These are phyloP conservation scores for Stentor roeselii DNA, from an alignment of 73 alveolate genomes.

Conservation along the genomic window DNA sequence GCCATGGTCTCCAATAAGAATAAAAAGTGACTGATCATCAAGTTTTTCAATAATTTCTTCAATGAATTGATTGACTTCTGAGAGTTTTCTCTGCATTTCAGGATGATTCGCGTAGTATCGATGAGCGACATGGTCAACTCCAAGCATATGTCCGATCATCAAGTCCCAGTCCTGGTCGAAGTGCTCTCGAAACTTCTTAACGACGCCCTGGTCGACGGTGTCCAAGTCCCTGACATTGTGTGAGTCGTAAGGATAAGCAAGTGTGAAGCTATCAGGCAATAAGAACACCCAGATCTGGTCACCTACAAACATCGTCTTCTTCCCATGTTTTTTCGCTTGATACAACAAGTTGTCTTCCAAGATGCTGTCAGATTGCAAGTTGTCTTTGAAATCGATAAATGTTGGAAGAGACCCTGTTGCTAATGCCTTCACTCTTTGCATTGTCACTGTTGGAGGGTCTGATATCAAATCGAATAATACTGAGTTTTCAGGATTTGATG, in stretches of 20 bases:
- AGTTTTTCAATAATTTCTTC: slow-evolving; percentile 31
- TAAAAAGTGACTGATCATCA: slow-evolving; percentile 44
- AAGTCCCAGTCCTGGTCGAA: slow-evolving; percentile 27
- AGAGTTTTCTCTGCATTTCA: slow-evolving; percentile 43
- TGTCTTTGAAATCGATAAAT: slow-evolving; percentile 56
- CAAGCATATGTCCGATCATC: slow-evolving; percentile 61
- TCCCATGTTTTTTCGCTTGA: slow-evolving; percentile 28
- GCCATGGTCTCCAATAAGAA: slow-evolving; percentile 77
- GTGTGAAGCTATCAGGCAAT: slow-evolving; percentile 39
- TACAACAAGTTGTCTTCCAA: slow-evolving; percentile 51
- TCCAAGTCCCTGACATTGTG: slow-evolving; percentile 61
- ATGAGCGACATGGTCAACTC: slow-evolving; percentile 81
- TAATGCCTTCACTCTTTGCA: slow-evolving; percentile 56
- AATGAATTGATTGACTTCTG: slow-evolving; percentile 44
- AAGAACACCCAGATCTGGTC: slow-evolving; percentile 69
- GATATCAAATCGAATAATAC: slow-evolving; percentile 30
- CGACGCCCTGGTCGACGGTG: slow-evolving; percentile 48
- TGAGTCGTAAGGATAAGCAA: slow-evolving; percentile 47
- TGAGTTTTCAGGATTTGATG: slow-evolving; percentile 40
- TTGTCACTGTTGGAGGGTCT: slow-evolving; percentile 72
- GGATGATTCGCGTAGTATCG: slow-evolving; percentile 43
- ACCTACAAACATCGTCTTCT: slow-evolving; percentile 52
- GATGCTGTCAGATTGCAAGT: slow-evolving; percentile 33
- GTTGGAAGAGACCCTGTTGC: slow-evolving; percentile 63
- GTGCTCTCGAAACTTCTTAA: slow-evolving; percentile 27